Percentiles rank a stretch among this genome's conserved stretches.
phyloP scores from a whole-genome alignment of 2,329 filamentous ascomycete genomes.

The Ophiosphaerella korrae region DNA sequence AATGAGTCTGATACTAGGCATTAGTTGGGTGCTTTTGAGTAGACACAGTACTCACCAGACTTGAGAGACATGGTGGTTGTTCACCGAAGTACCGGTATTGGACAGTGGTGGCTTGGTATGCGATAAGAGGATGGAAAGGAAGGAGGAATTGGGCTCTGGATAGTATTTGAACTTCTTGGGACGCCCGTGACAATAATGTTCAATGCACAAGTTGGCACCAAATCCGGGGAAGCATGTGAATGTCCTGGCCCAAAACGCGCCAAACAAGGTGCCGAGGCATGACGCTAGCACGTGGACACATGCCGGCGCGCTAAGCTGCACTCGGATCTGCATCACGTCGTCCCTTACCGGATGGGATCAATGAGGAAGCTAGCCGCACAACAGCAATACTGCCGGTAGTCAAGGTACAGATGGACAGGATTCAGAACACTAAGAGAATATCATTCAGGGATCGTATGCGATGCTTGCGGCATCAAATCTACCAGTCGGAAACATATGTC shows the following conservation, averaged over 20 bases:
- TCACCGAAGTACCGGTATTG: no score
- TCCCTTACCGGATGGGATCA: no score
- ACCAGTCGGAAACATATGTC: neutral
- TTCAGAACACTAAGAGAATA: slow-evolving; percentile 10
- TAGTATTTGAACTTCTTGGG: no score
- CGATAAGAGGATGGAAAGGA: no score
- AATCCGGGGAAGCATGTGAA: no score
- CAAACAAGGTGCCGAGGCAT: slow-evolving; percentile 19
- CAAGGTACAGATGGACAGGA: no score
- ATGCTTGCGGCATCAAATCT: slow-evolving; percentile 9
- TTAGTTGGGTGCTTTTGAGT: neutral
- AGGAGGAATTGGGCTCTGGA: no score
- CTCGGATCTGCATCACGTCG: neutral
- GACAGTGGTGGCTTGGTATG: no score
- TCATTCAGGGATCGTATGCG: slow-evolving; percentile 29
- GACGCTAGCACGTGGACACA: slow-evolving; percentile 3
- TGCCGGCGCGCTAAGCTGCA: neutral
- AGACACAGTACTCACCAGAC: slow-evolving; percentile 26
- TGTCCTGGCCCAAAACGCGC: neutral
- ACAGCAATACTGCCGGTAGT: no score
- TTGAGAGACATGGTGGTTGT: slow-evolving; percentile 39
- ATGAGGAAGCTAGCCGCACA: no score
- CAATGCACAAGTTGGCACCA: no score
- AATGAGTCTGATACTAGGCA: slow-evolving; percentile 61
- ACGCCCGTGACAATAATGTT: no score